These are phyloP conservation scores for Lasiodiplodia sp. DNA, from an alignment of 2,329 filamentous ascomycete genomes.

Conservation along the genomic window DNA sequence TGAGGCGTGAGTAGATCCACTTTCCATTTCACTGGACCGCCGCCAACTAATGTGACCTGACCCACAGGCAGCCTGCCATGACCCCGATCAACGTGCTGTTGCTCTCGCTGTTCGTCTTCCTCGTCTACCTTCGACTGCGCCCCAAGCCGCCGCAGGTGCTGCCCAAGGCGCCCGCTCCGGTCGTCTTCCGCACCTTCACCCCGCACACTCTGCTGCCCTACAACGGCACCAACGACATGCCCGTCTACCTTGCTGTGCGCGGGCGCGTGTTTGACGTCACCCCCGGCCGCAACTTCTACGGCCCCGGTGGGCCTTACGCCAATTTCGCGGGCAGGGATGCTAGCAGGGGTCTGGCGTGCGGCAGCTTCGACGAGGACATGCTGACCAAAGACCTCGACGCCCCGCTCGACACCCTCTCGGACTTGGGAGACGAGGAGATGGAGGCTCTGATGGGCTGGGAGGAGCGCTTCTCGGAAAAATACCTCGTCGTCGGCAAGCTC, in stretches of 20 bases:
- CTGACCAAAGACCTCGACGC: constrained; percentile 88
- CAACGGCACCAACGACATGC: constrained; percentile 76
- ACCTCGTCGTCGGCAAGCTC: constrained; percentile 89
- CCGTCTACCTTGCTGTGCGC: constrained; percentile 90
- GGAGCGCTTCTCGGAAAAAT: constrained; percentile 91
- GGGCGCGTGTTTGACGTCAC: constrained; percentile 92
- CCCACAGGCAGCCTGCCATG: constrained; percentile 60
- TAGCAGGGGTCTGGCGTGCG: constrained; percentile 82
- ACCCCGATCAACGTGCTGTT: constrained; percentile 69
- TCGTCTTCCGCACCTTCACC: constrained; percentile 87
- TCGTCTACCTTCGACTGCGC: constrained; percentile 66
- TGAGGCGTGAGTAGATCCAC: constrained; percentile 49
- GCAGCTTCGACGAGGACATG: constrained; percentile 95
- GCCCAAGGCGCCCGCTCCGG: constrained; percentile 67
- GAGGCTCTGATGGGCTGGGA: constrained; percentile 91
- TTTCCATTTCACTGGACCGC: not conserved
- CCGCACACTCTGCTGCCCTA: constrained; percentile 83
- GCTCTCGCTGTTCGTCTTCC: constrained; percentile 62
- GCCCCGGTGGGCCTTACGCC: constrained; percentile 90
- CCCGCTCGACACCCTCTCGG: constrained; percentile 78
- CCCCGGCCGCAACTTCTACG: constrained; percentile 90
- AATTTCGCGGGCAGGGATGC: constrained; percentile 97
- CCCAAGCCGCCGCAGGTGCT: constrained; percentile 60
- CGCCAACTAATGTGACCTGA: constrained; percentile 4
- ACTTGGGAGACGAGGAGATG: constrained; percentile 75